These are phyloP conservation scores for Chaetomiaceae sp. DNA, from an alignment of 2,329 filamentous ascomycete genomes.

Conservation along the genomic window DNA sequence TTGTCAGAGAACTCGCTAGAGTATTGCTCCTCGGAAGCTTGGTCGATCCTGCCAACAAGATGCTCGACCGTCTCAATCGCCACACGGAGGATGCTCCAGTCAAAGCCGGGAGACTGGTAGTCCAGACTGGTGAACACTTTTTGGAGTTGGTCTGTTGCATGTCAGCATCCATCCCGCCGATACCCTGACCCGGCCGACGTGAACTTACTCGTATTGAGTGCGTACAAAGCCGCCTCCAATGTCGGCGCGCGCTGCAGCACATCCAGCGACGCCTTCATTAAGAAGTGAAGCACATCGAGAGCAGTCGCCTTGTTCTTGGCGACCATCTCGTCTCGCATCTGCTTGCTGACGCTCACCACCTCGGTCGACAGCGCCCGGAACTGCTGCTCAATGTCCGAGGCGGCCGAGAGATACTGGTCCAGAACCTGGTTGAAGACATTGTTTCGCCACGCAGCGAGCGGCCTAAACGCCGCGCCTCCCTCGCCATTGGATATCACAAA, in stretches of 20 bases:
- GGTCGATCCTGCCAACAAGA: conserved; percentile 43
- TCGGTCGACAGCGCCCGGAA: conserved; percentile 46
- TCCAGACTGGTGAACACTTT: conserved; percentile 48
- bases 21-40: conserved; percentile 38
- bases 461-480: conserved; percentile 39
- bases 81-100: conserved; percentile 45
- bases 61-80: conserved; percentile 45
- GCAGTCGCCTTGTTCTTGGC: conserved; percentile 49
- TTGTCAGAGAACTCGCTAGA: conserved; percentile 30
- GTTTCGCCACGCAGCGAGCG: conserved; percentile 54
- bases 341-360: conserved; percentile 38
- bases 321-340: conserved; percentile 47
- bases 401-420: conserved; percentile 54
- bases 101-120: conserved; percentile 38
- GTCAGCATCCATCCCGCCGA: conserved; percentile 22
- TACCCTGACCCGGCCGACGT: neutral
- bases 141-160: conserved; percentile 41
- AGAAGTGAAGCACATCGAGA: conserved; percentile 49
- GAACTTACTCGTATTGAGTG: conserved; percentile 42
- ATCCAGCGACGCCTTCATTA: conserved; percentile 46
- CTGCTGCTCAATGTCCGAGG: conserved; percentile 53
- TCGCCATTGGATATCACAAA: conserved; percentile 50
- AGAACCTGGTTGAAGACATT: conserved; percentile 54
- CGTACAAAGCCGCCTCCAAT: conserved; percentile 45
- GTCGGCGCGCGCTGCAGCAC: conserved; percentile 45